Percentiles rank a stretch among this genome's conserved stretches.
These are phyloP conservation scores for Wickerhamiella domercqiae DNA, from an alignment of 805 yeast species.

Conservation along the genomic window DNA sequence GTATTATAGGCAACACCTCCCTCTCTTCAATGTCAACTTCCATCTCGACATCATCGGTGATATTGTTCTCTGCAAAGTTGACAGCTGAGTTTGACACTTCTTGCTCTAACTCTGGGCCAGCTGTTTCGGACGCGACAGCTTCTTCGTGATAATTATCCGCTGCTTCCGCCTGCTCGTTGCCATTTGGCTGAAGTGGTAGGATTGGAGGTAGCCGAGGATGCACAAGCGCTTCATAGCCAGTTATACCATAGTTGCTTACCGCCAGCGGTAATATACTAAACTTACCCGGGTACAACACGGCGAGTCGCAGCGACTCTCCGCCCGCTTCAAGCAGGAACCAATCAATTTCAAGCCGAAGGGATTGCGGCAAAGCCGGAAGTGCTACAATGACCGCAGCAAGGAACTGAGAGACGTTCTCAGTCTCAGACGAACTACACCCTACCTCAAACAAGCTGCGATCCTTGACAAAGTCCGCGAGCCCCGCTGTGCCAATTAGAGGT, in stretches of 20 bases:
- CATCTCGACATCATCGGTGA: background rate
- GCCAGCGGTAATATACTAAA: slow-evolving; percentile 62
- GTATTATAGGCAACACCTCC: background rate
- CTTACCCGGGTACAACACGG: slow-evolving; percentile 58
- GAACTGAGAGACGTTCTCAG: slow-evolving; percentile 28
- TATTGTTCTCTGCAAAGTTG: background rate
- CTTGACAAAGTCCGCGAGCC: slow-evolving; percentile 19
- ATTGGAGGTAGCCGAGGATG: slow-evolving; percentile 19
- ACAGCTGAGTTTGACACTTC: background rate
- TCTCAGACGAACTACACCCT: slow-evolving; percentile 19
- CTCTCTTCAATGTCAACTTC: background rate
- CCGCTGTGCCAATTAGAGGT: slow-evolving; percentile 25
- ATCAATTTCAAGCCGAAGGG: slow-evolving; percentile 46
- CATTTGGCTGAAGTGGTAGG: no score
- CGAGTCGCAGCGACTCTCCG: slow-evolving; percentile 29
- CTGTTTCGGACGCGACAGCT: slow-evolving; percentile 1
- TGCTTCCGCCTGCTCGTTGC: background rate
- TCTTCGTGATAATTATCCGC: no score
- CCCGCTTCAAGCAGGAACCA: slow-evolving; percentile 24
- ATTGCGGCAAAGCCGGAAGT: slow-evolving; percentile 38
- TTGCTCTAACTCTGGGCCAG: background rate
- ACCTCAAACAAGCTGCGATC: slow-evolving; percentile 8
- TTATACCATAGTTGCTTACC: slow-evolving; percentile 15
- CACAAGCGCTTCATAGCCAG: slow-evolving; percentile 15
- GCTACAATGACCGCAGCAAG: slow-evolving; percentile 34